phyloP scores from a whole-genome alignment of 768 basidiomycete species.

The Rhodotorula kratochvilovae region DNA sequence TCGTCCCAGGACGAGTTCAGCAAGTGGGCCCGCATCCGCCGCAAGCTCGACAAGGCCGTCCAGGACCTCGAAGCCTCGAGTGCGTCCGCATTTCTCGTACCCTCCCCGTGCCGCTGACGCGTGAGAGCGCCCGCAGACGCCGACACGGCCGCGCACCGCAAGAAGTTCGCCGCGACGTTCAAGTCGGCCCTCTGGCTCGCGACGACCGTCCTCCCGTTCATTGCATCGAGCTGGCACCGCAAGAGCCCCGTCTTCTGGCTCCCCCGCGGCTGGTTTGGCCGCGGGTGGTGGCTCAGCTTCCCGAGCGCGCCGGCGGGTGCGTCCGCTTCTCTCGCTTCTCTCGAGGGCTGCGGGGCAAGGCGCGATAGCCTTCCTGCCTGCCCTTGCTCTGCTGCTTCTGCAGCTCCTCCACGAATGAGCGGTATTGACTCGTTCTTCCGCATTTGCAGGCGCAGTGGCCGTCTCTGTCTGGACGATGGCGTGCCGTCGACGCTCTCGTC shows the following conservation, averaged over 20 bases:
- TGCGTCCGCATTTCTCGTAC: too few relatives aligned
- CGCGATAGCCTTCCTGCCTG: too few relatives aligned
- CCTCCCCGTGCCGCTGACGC: too few relatives aligned
- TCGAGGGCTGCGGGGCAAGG: too few relatives aligned
- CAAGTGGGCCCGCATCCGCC: slow-evolving; percentile 90
- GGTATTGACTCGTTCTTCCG: too few relatives aligned
- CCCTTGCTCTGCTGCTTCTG: too few relatives aligned
- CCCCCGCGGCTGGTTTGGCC: slow-evolving; percentile 84
- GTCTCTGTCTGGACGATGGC: slow-evolving; percentile 95
- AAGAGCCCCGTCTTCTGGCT: slow-evolving; percentile 88
- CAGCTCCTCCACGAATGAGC: too few relatives aligned
- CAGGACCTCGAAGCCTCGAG: slow-evolving; percentile 87
- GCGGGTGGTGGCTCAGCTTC: slow-evolving; percentile 80
- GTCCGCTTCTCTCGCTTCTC: slow-evolving; percentile 35
- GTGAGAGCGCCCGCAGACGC: slow-evolving; percentile 56
- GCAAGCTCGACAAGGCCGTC: slow-evolving; percentile 86
- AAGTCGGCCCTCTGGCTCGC: slow-evolving; percentile 69
- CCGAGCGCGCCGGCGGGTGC: slow-evolving; percentile 84
- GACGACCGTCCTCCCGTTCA: slow-evolving; percentile 81
- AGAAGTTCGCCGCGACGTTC: slow-evolving; percentile 66
- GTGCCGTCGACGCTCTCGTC: slow-evolving; percentile 72
- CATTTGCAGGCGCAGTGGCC: slow-evolving; percentile 75
- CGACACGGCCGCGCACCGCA: slow-evolving; percentile 59
- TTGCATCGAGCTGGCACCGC: slow-evolving; percentile 86
- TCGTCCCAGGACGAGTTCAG: slow-evolving; percentile 97